A percentile compares a stretch with the other conserved stretches of the same genome.
Conservation (phyloP, 2,329 filamentous ascomycete species). For the Neofusicoccum laricinum region DNA sequence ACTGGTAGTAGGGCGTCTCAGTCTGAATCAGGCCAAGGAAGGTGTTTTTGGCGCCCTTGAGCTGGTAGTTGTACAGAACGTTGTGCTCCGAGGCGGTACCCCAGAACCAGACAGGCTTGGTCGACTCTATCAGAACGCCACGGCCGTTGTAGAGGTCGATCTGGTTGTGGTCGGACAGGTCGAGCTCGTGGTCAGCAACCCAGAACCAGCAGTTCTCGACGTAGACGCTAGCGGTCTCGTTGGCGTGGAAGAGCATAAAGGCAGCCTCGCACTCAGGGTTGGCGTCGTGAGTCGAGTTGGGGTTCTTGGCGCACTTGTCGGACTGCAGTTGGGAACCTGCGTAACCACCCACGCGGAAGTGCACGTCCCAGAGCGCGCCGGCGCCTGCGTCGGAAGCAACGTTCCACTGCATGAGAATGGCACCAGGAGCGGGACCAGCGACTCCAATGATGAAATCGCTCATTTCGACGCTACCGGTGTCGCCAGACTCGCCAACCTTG, state of each 20-base stretch:
- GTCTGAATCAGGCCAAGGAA: slow-evolving; percentile 66
- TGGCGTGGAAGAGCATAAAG: slow-evolving; percentile 61
- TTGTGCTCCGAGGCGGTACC: slow-evolving; percentile 66
- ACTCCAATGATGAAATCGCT: slow-evolving; percentile 85
- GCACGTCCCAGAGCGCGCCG: slow-evolving; percentile 90
- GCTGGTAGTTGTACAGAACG: slow-evolving; percentile 68
- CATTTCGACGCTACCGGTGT: slow-evolving; percentile 80
- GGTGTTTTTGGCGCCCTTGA: slow-evolving; percentile 58
- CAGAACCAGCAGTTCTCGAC: slow-evolving; percentile 90
- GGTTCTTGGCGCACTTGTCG: slow-evolving; percentile 75
- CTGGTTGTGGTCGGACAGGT: slow-evolving; percentile 67
- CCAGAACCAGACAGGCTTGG: slow-evolving; percentile 73
- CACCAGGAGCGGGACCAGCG: slow-evolving; percentile 77
- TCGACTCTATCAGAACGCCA: slow-evolving; percentile 74
- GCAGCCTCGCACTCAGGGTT: slow-evolving; percentile 68
- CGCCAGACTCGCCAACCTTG: slow-evolving; percentile 75
- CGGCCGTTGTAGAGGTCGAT: slow-evolving; percentile 86
- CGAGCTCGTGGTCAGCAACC: slow-evolving; percentile 88
- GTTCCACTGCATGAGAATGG: slow-evolving; percentile 91
- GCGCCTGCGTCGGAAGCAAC: slow-evolving; percentile 65
- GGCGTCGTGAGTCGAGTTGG: slow-evolving; percentile 57
- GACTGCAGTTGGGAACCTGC: slow-evolving; percentile 81
- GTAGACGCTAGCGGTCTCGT: slow-evolving; percentile 62
- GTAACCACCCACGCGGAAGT: slow-evolving; percentile 86
- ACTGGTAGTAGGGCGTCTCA: slow-evolving; percentile 70